These are phyloP conservation scores for Hypericum perforatum DNA, from an alignment of 345 rosid species.

Conservation along the genomic window DNA sequence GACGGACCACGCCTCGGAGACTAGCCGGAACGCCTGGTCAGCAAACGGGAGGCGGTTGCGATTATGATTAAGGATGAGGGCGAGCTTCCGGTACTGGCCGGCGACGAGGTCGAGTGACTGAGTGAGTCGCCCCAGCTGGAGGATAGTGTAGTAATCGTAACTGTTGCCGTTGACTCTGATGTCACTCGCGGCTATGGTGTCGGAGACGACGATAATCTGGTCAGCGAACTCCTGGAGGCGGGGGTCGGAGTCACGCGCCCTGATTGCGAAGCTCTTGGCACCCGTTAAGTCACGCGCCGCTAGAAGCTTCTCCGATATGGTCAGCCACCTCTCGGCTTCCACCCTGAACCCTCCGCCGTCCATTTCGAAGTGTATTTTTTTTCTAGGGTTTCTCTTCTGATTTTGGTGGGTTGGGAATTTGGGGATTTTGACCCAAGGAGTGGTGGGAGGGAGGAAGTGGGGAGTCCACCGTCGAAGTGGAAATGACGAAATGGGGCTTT, in stretches of 20 bases:
- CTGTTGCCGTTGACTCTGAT: conserved; percentile 21
- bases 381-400: too few relatives aligned
- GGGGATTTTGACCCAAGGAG: too few relatives aligned
- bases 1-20: conserved; percentile 75
- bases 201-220: conserved; percentile 70
- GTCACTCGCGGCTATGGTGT: conserved; percentile 42
- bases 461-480: too few relatives aligned
- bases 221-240: conserved; percentile 42
- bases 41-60: conserved; percentile 57
- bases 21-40: conserved; percentile 62
- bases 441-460: too few relatives aligned
- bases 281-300: too few relatives aligned
- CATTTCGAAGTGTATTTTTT: too few relatives aligned
- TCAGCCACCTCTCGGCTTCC: too few relatives aligned
- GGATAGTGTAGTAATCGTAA: conserved; percentile 71
- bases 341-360: too few relatives aligned
- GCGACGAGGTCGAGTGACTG: conserved; percentile 61
- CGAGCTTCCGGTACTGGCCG: conserved; percentile 70
- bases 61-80: conserved; percentile 54
- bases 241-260: conserved; percentile 26
- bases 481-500: too few relatives aligned
- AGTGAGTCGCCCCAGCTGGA: conserved; percentile 61
- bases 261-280: too few relatives aligned
- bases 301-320: too few relatives aligned
- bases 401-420: too few relatives aligned